Evolutionary conservation across 306 rosid genomes (phyloP), one percentile per base, ranked within the genome.

Genomic region (Acacia melanoxylon): DNA sequence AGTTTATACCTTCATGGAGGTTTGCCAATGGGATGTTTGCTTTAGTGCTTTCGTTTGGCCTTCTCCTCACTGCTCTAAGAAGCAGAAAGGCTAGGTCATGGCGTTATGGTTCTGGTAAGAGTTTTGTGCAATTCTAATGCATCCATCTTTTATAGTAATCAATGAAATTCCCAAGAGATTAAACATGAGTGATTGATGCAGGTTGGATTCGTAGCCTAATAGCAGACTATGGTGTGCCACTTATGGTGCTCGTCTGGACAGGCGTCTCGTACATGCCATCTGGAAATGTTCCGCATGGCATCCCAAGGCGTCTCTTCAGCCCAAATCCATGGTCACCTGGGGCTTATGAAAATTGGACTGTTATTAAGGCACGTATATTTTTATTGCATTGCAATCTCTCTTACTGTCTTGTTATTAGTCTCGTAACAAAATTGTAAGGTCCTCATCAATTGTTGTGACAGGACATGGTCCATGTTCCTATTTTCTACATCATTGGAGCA

Each of bases 251-350:
- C 19, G 89, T 92, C 76, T 96, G 99, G 99, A 96, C 98, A 51
- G 98, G 89, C 24, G 78, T 93, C 48, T 96, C 99, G 37, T 96
- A 92, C 90, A 86, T 93, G 22, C 97, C 99, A n/a, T 27, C 97
- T 1, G 58, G 79, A 78, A 87, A 63, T 80, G 94, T 93, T 75
- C 99, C 99, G 25, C 76, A 83, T 10, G 99, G 97, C 69, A 92
- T 96, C 67, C 99, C 99, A 9, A 83, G 99, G 87, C 91, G 99
- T 40, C 95, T 96, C 59, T 88, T 90, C 78, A 96, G 99, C 85
- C 99, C 99, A n/a, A 92, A 96, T 77, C 99, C 99, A 2, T 96
- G 99, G 99, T 93, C 99, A 37, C 97, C 94, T 10, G 99, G 99
- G 82, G 99, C 99, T 49, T 96, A 96, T 31, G 97, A 89, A 10